Conservation (phyloP, 2,329 filamentous ascomycete genomes). For the Fonsecaea monophora region DNA sequence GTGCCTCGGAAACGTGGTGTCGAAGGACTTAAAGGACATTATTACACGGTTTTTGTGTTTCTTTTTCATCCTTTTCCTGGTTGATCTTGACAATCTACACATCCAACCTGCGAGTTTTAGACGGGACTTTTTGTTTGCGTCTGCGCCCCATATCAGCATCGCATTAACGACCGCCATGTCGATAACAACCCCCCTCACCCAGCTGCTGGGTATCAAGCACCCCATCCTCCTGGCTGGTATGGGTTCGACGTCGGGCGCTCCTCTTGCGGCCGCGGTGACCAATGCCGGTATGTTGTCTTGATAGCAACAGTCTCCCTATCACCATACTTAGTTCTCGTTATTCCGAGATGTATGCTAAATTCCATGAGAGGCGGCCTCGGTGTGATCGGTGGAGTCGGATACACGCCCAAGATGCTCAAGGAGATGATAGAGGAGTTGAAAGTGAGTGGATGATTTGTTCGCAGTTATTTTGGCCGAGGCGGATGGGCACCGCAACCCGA, state of each 20-base stretch:
- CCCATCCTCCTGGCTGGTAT: conserved; percentile 41
- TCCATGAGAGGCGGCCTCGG: conserved; percentile 36
- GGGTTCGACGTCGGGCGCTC: conserved; percentile 37
- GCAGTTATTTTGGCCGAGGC: neutral
- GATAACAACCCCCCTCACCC: conserved; percentile 36
- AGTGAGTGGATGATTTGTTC: conserved; percentile 15
- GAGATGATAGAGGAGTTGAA: conserved; percentile 64
- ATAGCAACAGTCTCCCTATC: too few species aligned
- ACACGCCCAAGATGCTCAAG: conserved; percentile 72
- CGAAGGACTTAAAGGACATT: neutral
- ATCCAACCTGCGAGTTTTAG: too few species aligned
- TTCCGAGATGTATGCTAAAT: neutral
- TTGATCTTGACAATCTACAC: too few species aligned
- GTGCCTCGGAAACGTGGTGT: neutral
- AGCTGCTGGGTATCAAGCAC: conserved; percentile 39
- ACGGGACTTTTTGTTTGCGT: too few species aligned
- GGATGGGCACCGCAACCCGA: neutral
- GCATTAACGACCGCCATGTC: conserved; percentile 26
- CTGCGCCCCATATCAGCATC: too few species aligned
- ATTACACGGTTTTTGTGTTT: too few species aligned
- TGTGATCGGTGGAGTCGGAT: conserved; percentile 40
- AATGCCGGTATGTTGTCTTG: conserved; percentile 34
- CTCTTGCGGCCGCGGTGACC: conserved; percentile 40
- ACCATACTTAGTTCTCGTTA: neutral
- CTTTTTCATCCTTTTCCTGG: too few species aligned